Conservation (phyloP, 1,139 yeast species). For the Kazachstania sp. region DNA sequence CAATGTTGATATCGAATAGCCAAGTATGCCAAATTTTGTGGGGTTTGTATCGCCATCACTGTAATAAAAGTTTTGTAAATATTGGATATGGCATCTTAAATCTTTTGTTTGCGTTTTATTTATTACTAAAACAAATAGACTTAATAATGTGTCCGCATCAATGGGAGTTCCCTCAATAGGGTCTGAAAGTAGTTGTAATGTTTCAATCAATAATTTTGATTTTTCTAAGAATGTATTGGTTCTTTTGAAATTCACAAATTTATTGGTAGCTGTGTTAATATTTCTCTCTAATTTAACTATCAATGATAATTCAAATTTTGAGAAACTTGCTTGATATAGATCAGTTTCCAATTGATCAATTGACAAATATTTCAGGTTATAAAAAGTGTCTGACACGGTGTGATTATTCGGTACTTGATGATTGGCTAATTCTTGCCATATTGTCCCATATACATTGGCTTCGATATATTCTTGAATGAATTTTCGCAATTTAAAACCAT, state of each 20-base stretch:
- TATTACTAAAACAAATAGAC: conserved; percentile 63
- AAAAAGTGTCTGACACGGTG: conserved; percentile 13
- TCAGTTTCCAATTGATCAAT: conserved; percentile 64
- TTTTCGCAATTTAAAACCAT: conserved; percentile 40
- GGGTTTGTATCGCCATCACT: conserved; percentile 31
- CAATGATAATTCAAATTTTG: conserved; percentile 27
- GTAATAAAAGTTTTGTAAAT: conserved; percentile 55
- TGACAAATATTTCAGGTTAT: conserved; percentile 44
- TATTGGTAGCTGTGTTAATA: conserved; percentile 45
- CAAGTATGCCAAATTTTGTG: conserved; percentile 42
- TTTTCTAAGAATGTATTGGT: conserved; percentile 48
- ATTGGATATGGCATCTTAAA: conserved; percentile 56
- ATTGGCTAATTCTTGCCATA: conserved; percentile 36
- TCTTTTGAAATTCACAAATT: conserved; percentile 44
- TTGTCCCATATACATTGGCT: conserved; percentile 50
- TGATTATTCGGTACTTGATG: conserved; percentile 9
- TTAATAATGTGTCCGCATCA: conserved; percentile 78
- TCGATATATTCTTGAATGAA: conserved; percentile 67
- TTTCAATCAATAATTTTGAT: conserved; percentile 42
- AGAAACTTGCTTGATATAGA: conserved; percentile 33
- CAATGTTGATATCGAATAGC: conserved; percentile 65
- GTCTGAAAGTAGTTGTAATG: conserved; percentile 45
- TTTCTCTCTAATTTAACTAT: conserved; percentile 37
- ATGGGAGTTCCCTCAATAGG: conserved; percentile 29
- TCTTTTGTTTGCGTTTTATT: conserved; percentile 52